phyloP scores from a whole-genome alignment of 2,329 filamentous ascomycete genomes.

The Phialocephala subalpina region DNA sequence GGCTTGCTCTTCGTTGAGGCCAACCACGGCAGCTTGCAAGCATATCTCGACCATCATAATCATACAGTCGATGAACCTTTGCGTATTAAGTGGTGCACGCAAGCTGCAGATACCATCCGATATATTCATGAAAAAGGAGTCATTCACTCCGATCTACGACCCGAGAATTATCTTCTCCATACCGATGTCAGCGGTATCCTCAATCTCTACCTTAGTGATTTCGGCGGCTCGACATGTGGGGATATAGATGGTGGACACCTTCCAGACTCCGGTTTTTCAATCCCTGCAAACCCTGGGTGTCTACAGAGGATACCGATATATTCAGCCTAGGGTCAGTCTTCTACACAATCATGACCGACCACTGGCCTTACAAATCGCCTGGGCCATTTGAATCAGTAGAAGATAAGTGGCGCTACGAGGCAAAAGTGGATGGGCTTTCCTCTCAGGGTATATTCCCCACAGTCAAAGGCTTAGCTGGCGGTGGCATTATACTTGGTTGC shows the following conservation, averaged over 20 bases:
- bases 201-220: conserved; percentile 21
- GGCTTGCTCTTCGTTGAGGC: background rate
- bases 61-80: background rate
- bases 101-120: background rate
- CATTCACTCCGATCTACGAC: background rate
- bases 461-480: too few species aligned
- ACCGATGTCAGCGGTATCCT: background rate
- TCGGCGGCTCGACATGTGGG: conserved; percentile 25
- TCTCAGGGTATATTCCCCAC: too few species aligned
- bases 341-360: conserved; percentile 21
- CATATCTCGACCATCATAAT: background rate
- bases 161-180: background rate
- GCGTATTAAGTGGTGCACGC: background rate
- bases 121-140: background rate
- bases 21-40: background rate
- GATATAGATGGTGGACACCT: conserved; percentile 23
- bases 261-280: conserved; percentile 23
- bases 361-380: too few species aligned
- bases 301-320: conserved; percentile 23
- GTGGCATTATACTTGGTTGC: too few species aligned
- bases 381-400: too few species aligned
- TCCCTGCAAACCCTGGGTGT: conserved; percentile 19
- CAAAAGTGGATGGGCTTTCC: too few species aligned
- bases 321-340: conserved; percentile 24
- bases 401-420: too few species aligned